Conservation (phyloP, 768 basidiomycete genomes). For the Boletus sensibilis region DNA sequence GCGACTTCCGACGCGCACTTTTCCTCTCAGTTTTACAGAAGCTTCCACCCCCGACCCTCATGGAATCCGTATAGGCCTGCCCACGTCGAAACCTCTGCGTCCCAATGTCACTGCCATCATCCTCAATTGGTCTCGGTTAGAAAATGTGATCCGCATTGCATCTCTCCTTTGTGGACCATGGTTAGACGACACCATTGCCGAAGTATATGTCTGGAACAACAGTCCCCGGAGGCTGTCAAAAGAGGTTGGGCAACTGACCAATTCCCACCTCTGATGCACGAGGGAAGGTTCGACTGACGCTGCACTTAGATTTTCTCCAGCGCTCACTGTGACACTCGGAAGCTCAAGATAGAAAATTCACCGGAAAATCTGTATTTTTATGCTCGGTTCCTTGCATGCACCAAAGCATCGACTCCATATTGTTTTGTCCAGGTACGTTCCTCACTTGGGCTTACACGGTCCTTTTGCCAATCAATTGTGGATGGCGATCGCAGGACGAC, state of each 20-base stretch:
- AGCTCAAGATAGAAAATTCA: constrained; percentile 56
- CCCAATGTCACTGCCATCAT: constrained; percentile 55
- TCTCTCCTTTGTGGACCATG: constrained; percentile 48
- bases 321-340: constrained; percentile 42
- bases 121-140: constrained; percentile 66
- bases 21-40: constrained; percentile 20
- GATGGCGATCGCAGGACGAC: constrained; percentile 50
- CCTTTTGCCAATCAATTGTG: constrained; percentile 2
- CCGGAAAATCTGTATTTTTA: constrained; percentile 58
- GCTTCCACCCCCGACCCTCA: not conserved
- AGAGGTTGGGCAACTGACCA: constrained; percentile 36
- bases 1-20: constrained; percentile 12
- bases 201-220: constrained; percentile 65
- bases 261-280: not conserved
- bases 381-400: constrained; percentile 60
- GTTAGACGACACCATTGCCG: constrained; percentile 45
- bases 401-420: constrained; percentile 46
- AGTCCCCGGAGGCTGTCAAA: constrained; percentile 42
- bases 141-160: constrained; percentile 57
- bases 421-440: constrained; percentile 60
- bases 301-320: constrained; percentile 40
- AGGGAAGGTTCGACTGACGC: not conserved
- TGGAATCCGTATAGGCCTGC: constrained; percentile 16
- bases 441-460: not conserved
- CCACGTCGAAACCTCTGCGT: not conserved